These are phyloP conservation scores for Leavenworthia alabamica DNA, from an alignment of 345 rosid genomes.

Conservation along the genomic window DNA sequence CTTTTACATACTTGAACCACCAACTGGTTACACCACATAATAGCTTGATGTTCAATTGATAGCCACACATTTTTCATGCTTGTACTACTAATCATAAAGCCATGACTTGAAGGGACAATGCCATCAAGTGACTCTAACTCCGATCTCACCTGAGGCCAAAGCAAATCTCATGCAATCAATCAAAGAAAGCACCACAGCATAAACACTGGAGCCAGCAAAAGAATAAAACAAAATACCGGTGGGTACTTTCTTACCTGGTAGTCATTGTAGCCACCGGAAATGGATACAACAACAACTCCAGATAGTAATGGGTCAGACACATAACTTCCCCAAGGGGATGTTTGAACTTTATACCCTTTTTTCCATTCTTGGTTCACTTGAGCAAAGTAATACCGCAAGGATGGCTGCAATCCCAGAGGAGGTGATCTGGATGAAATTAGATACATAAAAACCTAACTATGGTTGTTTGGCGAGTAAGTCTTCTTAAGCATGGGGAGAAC, in stretches of 20 bases:
- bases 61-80: slow-evolving; percentile 94
- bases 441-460: slow-evolving; percentile 24
- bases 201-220: background rate
- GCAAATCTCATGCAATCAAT: background rate
- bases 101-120: slow-evolving; percentile 89
- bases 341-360: slow-evolving; percentile 61
- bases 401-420: slow-evolving; percentile 95
- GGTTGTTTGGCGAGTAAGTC: slow-evolving; percentile 6
- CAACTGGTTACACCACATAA: slow-evolving; percentile 94
- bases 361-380: slow-evolving; percentile 78
- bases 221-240: background rate
- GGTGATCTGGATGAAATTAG: slow-evolving; percentile 70
- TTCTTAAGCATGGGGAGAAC: slow-evolving; percentile 30
- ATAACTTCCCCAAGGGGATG: slow-evolving; percentile 42
- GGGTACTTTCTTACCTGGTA: slow-evolving; percentile 56
- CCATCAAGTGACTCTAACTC: slow-evolving; percentile 79
- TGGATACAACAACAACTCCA: slow-evolving; percentile 69
- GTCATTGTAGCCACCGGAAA: slow-evolving; percentile 88
- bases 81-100: slow-evolving; percentile 84
- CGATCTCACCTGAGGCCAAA: slow-evolving; percentile 59
- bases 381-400: slow-evolving; percentile 77
- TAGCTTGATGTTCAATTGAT: slow-evolving; percentile 98
- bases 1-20: slow-evolving; percentile 78
- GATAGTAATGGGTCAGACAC: slow-evolving; percentile 63
- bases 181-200: background rate